Conservation (phyloP, 192 early-diverging fungal genomes). For the Dimargaris cristalligena region DNA sequence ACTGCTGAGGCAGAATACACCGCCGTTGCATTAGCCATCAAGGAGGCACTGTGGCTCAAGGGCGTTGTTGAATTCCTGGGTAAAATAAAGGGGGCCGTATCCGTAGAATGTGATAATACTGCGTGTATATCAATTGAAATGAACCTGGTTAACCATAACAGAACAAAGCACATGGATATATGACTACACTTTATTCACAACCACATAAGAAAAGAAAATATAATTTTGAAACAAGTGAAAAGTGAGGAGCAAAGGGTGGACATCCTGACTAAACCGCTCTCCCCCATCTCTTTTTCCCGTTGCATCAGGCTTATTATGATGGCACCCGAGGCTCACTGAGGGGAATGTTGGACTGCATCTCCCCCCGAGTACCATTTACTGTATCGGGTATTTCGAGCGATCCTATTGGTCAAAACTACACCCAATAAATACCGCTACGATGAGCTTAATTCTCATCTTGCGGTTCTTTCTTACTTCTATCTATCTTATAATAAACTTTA, state of each 20-base stretch:
- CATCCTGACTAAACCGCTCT: slow-evolving; percentile 11
- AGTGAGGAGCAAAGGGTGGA: slow-evolving; percentile 18
- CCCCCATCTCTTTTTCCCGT: slow-evolving; percentile 10
- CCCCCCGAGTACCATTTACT: no score
- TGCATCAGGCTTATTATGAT: slow-evolving; percentile 25
- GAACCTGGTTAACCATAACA: background rate
- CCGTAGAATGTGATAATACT: background rate
- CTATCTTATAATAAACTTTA: no score
- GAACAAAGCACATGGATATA: background rate
- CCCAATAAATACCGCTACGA: no score
- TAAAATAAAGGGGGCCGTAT: background rate
- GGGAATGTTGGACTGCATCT: background rate
- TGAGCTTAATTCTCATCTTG: no score
- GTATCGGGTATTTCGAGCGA: no score
- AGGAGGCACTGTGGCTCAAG: background rate
- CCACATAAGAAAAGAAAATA: background rate
- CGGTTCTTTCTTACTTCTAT: no score
- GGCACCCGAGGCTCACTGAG: slow-evolving; percentile 7
- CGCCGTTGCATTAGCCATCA: background rate
- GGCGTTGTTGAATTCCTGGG: background rate
- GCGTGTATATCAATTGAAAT: background rate
- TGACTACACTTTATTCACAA: background rate
- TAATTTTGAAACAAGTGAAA: no score
- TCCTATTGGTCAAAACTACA: no score
- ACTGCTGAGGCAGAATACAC: background rate